Evolutionary conservation across 371 early-diverging fungal species (phyloP).

Genomic region (Massospora cicadina): DNA sequence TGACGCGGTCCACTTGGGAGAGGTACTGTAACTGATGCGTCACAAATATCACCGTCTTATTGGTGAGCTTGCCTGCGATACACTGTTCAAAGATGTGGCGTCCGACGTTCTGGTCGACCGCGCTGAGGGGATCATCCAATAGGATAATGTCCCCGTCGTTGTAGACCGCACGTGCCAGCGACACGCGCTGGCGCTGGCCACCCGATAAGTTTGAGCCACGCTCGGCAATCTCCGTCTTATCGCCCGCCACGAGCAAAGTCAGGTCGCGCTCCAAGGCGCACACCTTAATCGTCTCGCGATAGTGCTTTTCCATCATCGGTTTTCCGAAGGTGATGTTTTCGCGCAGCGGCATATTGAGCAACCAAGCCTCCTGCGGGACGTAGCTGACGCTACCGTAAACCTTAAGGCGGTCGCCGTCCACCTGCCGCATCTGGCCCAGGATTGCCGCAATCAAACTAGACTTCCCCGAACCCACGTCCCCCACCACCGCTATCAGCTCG

Average conservation of each 20-base stretch:
- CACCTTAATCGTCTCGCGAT: slow-evolving; percentile 29
- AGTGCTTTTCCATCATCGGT: slow-evolving; percentile 25
- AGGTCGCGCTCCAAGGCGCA: slow-evolving; percentile 50
- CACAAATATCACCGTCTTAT: slow-evolving; percentile 38
- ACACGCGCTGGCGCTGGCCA: slow-evolving; percentile 45
- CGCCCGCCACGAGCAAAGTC: slow-evolving; percentile 35
- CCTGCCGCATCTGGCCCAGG: slow-evolving; percentile 30
- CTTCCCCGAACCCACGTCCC: slow-evolving; percentile 44
- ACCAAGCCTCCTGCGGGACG: slow-evolving; percentile 52
- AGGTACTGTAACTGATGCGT: slow-evolving; percentile 43
- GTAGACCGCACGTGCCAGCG: slow-evolving; percentile 54
- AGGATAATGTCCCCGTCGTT: slow-evolving; percentile 34
- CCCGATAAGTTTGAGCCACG: slow-evolving; percentile 60
- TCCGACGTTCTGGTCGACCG: slow-evolving; percentile 27
- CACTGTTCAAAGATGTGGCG: slow-evolving; percentile 42
- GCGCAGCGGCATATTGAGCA: slow-evolving; percentile 41
- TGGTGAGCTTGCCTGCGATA: slow-evolving; percentile 27
- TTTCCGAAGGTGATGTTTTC: slow-evolving; percentile 60
- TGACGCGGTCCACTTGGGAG: slow-evolving; percentile 33
- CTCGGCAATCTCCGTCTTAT: slow-evolving; percentile 70
- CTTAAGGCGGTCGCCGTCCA: slow-evolving; percentile 18
- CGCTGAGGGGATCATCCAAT: slow-evolving; percentile 45
- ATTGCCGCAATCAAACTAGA: slow-evolving; percentile 15
- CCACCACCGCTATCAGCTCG: slow-evolving; percentile 40
- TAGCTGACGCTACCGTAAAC: slow-evolving; percentile 36